phyloP scores from a whole-genome alignment of 2,329 filamentous ascomycete genomes.

The Pseudogymnoascus sp. region DNA sequence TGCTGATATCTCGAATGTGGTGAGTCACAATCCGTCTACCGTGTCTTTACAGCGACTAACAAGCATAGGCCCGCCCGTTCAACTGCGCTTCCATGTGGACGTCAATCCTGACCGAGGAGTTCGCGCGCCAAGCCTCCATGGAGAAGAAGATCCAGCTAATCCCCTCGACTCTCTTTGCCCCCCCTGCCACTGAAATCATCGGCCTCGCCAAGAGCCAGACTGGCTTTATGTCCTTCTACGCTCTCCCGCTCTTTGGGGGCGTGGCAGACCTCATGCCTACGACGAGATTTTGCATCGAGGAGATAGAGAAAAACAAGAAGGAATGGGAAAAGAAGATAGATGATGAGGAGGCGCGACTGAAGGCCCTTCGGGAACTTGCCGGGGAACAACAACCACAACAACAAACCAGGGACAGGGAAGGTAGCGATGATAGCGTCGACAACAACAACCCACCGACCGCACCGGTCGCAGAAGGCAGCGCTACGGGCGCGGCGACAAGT shows the following conservation, averaged over 20 bases:
- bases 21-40: slow-evolving; percentile 39
- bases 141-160: slow-evolving; percentile 74
- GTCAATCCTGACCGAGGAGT: slow-evolving; percentile 88
- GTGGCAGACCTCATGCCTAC: slow-evolving; percentile 78
- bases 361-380: too few species aligned
- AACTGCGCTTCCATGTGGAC: slow-evolving; percentile 83
- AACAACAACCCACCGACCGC: background rate
- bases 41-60: slow-evolving; percentile 14
- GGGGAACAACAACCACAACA: slow-evolving; percentile 5
- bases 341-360: slow-evolving; percentile 41
- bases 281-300: slow-evolving; percentile 75
- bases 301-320: slow-evolving; percentile 67
- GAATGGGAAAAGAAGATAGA: slow-evolving; percentile 64
- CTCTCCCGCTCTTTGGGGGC: slow-evolving; percentile 81
- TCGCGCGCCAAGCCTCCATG: slow-evolving; percentile 86
- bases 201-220: slow-evolving; percentile 84
- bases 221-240: slow-evolving; percentile 94
- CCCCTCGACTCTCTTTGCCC: slow-evolving; percentile 76
- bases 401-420: slow-evolving; percentile 18
- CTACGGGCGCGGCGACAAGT: slow-evolving; percentile 17
- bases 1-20: slow-evolving; percentile 96
- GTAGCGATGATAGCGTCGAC: slow-evolving; percentile 35
- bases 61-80: slow-evolving; percentile 67
- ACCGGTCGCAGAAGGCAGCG: slow-evolving; percentile 18
- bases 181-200: slow-evolving; percentile 72